Evolutionary conservation across 2,329 filamentous ascomycete species (phyloP), one percentile per base, ranked within the genome.

Genomic region (Mycosphaerella sp.): DNA sequence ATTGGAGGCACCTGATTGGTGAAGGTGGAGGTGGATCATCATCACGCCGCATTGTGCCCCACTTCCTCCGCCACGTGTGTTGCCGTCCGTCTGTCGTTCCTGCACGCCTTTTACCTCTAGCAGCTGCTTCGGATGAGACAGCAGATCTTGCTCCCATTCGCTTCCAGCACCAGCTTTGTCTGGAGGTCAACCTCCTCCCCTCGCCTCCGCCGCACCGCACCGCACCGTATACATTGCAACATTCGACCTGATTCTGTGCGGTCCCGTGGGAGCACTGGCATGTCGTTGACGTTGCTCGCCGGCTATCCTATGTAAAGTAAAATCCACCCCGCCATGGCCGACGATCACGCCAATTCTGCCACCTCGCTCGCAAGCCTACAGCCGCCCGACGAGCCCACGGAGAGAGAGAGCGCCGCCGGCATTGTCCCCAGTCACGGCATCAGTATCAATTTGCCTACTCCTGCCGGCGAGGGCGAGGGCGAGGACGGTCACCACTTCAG

Each of bases 381-480:
- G 41, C 26, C 46, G 36, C 43, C 51, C 34, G 45, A 45, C 23
- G 38, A 26, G 29, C 40, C 14, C 31, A 29, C 41, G 11, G 48
- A 55, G 40, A 53, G 51, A 34, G 61, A 63, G 46, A 52, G 54
- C 12, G 59, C 55, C 41, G 59, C 58, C 62, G 72, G 71, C 54
- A 70, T 78, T 48, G 69, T 76, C 54, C 56, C 64, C 39, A 57
- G 53, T 47, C 74, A 76, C 64, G 72, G 73, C 60, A 76, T 77
- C 57, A 67, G 69, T 44, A 67, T 80, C 54, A 74, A 78, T 63
- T 64, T 79, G 42, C 62, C 67, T n/a, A 64, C 65, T 51, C 66
- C 69, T 39, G 68, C 70, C 51, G 65, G 67, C 44, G 68, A 70
- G 11, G 48, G 51, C 44, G 55, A 56, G 29, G 59, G 62, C 39